Evolutionary conservation across 2,329 filamentous ascomycete genomes (phyloP).

Genomic region (Ophiognomonia clavigignenti-juglandacearum): DNA sequence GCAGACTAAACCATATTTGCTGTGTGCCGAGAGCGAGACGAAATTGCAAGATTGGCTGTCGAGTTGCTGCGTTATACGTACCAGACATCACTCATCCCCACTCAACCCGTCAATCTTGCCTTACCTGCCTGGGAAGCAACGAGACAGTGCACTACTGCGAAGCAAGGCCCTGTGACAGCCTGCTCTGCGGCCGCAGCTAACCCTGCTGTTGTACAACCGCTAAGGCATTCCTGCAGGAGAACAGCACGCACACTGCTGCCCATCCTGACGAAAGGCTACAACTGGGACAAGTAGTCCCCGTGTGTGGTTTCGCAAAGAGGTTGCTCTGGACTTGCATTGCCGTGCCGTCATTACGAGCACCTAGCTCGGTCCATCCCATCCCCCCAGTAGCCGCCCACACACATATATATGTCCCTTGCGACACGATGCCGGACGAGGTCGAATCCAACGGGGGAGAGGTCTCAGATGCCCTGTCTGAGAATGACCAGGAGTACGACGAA

Average conservation of each 20-base stretch:
- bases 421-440: slow-evolving; percentile 52
- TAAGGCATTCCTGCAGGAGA: slow-evolving; percentile 25
- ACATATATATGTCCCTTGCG: slow-evolving; percentile 53
- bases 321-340: slow-evolving; percentile 26
- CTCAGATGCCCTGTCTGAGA: slow-evolving; percentile 56
- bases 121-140: slow-evolving; percentile 10
- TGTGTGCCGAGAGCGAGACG: slow-evolving; percentile 8
- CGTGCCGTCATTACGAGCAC: slow-evolving; percentile 25
- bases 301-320: slow-evolving; percentile 17
- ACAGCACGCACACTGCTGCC: slow-evolving; percentile 12
- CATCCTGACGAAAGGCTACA: slow-evolving; percentile 13
- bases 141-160: slow-evolving; percentile 10
- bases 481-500: slow-evolving; percentile 51
- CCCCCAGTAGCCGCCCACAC: slow-evolving; percentile 17
- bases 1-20: too few species aligned
- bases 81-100: neutral
- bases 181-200: slow-evolving; percentile 23
- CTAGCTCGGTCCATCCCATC: slow-evolving; percentile 11
- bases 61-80: slow-evolving; percentile 13
- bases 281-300: slow-evolving; percentile 12
- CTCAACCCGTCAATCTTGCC: slow-evolving; percentile 4
- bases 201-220: slow-evolving; percentile 22
- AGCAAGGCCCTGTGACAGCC: slow-evolving; percentile 18
- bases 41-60: slow-evolving; percentile 2
- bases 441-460: slow-evolving; percentile 49